A percentile compares a stretch with the other conserved stretches of the same genome.
Evolutionary conservation across 2,329 filamentous ascomycete genomes (phyloP).

Genomic region (Cladosporium oxysporum): DNA sequence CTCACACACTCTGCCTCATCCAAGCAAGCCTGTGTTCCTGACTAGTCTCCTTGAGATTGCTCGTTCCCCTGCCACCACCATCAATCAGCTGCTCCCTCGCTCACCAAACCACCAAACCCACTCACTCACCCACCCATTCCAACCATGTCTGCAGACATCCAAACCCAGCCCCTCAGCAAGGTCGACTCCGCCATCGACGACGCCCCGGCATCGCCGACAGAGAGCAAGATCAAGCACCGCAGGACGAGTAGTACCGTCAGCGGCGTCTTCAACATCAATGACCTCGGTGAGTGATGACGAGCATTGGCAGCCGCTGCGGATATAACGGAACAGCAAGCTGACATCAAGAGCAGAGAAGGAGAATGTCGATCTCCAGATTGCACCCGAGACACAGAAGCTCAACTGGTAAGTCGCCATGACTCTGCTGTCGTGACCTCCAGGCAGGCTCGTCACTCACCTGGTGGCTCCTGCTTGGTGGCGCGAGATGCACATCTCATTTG

Average conservation of each 20-base stretch:
- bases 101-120: constrained; percentile 17
- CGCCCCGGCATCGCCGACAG: constrained; percentile 65
- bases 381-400: constrained; percentile 80
- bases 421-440: background rate
- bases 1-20: constrained; percentile 4
- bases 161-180: constrained; percentile 67
- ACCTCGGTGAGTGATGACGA: constrained; percentile 67
- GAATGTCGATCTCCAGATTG: constrained; percentile 69
- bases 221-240: constrained; percentile 65
- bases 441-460: background rate
- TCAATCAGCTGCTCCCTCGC: constrained; percentile 1
- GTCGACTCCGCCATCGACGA: constrained; percentile 90
- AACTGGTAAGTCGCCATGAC: constrained; percentile 67
- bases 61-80: background rate
- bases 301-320: background rate
- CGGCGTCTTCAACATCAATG: constrained; percentile 79
- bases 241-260: constrained; percentile 72
- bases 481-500: background rate
- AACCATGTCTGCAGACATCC: constrained; percentile 55
- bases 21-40: constrained; percentile 13
- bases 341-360: constrained; percentile 64
- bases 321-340: constrained; percentile 25
- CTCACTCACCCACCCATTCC: constrained; percentile 1
- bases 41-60: constrained; percentile 13
- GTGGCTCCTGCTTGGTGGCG: background rate